Conservation (phyloP, 345 rosid genomes). For the Clarkia xantiana region DNA sequence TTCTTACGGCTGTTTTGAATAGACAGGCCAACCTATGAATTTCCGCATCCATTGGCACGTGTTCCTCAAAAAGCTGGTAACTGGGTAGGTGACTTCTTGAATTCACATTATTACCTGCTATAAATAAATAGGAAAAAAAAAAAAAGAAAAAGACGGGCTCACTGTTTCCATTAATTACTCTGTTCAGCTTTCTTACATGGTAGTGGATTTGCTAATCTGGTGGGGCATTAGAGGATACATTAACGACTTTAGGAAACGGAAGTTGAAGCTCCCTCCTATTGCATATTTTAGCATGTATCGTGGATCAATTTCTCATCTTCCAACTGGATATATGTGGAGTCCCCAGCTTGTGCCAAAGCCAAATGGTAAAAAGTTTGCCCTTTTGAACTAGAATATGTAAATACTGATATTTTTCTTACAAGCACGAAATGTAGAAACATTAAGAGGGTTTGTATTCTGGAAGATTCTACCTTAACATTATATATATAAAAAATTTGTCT, state of each 20-base stretch:
- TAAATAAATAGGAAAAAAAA: background rate
- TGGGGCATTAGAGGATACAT: constrained; percentile 91
- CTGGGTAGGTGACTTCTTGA: constrained; percentile 45
- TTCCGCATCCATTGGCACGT: constrained; percentile 96
- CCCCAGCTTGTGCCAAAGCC: constrained; percentile 96
- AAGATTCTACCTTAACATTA: too few relatives aligned
- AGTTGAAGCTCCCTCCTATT: constrained; percentile 71
- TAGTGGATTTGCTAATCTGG: constrained; percentile 94
- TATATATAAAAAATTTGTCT: too few relatives aligned
- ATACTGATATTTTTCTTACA: background rate
- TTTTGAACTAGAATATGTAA: background rate
- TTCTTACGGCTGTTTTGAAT: constrained; percentile 44
- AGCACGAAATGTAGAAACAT: too few relatives aligned
- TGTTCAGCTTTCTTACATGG: constrained; percentile 67
- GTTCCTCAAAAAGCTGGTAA: constrained; percentile 90
- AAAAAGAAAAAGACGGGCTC: too few relatives aligned
- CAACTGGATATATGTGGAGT: constrained; percentile 99
- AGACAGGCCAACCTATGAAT: constrained; percentile 98
- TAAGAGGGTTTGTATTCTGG: too few relatives aligned
- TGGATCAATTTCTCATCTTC: constrained; percentile 92
- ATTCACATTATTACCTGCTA: too few relatives aligned
- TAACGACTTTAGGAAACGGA: constrained; percentile 82
- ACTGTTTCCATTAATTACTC: too few relatives aligned
- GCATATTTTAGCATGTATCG: constrained; percentile 91
- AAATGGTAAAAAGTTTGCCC: constrained; percentile 35